Evolutionary conservation across 2,329 filamentous ascomycete species (phyloP).

Genomic region (Colletotrichum chrysophilum): DNA sequence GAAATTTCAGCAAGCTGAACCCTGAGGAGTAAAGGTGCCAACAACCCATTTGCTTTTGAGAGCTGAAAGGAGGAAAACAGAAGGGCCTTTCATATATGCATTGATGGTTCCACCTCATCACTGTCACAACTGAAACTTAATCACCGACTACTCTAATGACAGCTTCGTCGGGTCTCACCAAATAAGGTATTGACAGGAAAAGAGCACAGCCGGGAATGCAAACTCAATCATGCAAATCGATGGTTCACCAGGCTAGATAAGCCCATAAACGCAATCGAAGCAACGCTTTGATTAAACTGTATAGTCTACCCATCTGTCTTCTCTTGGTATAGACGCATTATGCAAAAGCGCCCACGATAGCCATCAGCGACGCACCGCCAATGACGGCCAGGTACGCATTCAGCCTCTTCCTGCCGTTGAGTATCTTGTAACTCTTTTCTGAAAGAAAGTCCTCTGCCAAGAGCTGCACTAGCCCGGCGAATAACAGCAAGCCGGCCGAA

Average conservation of each 20-base stretch:
- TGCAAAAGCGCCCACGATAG: conserved; percentile 74
- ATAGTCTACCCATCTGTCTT: not conserved
- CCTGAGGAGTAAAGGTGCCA: rapidly evolving
- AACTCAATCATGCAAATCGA: not conserved
- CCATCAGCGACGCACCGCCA: conserved; percentile 71
- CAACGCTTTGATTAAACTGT: not conserved
- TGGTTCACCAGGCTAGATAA: not conserved
- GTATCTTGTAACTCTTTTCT: conserved; percentile 73
- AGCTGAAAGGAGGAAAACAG: not conserved
- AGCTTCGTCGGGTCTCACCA: not conserved
- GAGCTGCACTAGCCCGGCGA: conserved; percentile 83
- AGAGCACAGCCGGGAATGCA: not conserved
- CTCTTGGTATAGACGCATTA: conserved; percentile 33
- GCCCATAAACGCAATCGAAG: not conserved
- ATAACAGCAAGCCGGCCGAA: conserved; percentile 79
- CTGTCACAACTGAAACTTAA: not conserved
- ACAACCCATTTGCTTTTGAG: rapidly evolving
- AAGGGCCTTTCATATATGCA: not conserved
- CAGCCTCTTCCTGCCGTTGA: conserved; percentile 66
- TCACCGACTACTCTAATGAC: not conserved
- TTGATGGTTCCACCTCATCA: not conserved
- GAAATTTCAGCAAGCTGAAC: not conserved
- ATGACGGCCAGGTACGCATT: conserved; percentile 69
- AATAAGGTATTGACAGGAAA: rapidly evolving
- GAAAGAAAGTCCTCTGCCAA: conserved; percentile 84